phyloP scores from a whole-genome alignment of 139 green algal species.

The Penium margaritaceum region DNA sequence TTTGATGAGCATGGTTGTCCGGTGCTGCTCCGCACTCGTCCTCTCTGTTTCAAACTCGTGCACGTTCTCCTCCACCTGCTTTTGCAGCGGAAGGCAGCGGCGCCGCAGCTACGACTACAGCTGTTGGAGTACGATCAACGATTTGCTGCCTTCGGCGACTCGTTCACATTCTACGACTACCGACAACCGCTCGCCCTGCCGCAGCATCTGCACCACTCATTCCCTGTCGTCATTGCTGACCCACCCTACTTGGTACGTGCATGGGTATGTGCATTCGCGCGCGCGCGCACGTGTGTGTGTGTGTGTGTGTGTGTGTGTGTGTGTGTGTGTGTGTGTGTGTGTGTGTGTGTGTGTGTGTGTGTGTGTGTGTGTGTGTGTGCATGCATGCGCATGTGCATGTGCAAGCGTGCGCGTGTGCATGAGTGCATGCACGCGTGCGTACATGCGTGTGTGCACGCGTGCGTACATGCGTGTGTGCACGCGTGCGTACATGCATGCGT shows the following conservation, averaged over 20 bases:
- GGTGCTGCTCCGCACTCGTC: no score
- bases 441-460: background rate
- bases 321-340: no score
- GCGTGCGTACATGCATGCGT: no score
- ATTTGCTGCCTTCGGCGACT: constrained; percentile 43
- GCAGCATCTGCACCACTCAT: constrained; percentile 23
- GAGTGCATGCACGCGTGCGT: background rate
- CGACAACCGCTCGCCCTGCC: constrained; percentile 39
- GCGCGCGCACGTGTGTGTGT: background rate
- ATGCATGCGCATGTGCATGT: background rate
- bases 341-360: no score
- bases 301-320: background rate
- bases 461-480: background rate
- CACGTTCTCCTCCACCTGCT: no score
- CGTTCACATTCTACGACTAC: constrained; percentile 57
- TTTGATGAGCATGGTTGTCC: no score
- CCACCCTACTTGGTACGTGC: constrained; percentile 54
- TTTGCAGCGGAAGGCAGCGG: no score
- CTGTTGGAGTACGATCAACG: constrained; percentile 55
- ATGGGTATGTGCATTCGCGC: background rate
- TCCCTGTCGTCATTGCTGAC: constrained; percentile 53
- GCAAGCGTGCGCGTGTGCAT: background rate
- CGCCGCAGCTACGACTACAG: constrained; percentile 10
- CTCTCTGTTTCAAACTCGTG: no score
- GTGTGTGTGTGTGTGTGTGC: no score